Base-by-base conservation (phyloP, 2,329 filamentous ascomycete genomes). In the Trichoderma simmonsii region DNA sequence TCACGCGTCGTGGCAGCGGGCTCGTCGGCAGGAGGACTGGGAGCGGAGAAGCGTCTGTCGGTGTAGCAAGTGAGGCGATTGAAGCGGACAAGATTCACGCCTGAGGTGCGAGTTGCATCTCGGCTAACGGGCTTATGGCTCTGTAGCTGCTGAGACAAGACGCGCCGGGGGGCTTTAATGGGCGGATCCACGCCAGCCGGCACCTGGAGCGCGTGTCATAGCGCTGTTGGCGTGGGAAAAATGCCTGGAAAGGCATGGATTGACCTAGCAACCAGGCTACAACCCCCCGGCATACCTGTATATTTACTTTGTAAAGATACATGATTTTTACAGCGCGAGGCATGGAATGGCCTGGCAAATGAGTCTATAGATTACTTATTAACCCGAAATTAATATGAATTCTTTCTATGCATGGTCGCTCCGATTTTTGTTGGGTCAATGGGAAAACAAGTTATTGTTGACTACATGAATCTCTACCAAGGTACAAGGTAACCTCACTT, bases 191-290 rank as follows among this genome's bases (percentile, higher is more conserved):
- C 43, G 30, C 30, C 43, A 51, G 43, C 43, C 43, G 43, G n/a
- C 43, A 51, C 69, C 69, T 66, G 69, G 21, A 66, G 69, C 60
- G 69, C 62, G 69, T 71, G 69, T 48, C 62, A 54, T 64, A 60
- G 69, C 69, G 69, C 51, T 48, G 48, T 64, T 71, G 69, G 62
- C 69, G 69, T 54, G 61, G 54, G 36, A 60, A 56, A 51, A 48
- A 34, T 65, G 61, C 62, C 61, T 48, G 21, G 24, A 51, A 51
- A 26, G 48, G 69, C 24, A 43, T 18, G 36, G 51, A 66, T 59
- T 66, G 51, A 43, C 62, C 69, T 65, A 60, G 69, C 69, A 71
- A 71, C 69, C n/a, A 34, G 34, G 48, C 60, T 26, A 30, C 30
- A 57, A 64, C 36, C 62, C 66, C 28, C 7, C 32, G 63, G 1